Evolutionary conservation across 352 stramenopile species (phyloP).

Genomic region (Phytophthora agathidicida): DNA sequence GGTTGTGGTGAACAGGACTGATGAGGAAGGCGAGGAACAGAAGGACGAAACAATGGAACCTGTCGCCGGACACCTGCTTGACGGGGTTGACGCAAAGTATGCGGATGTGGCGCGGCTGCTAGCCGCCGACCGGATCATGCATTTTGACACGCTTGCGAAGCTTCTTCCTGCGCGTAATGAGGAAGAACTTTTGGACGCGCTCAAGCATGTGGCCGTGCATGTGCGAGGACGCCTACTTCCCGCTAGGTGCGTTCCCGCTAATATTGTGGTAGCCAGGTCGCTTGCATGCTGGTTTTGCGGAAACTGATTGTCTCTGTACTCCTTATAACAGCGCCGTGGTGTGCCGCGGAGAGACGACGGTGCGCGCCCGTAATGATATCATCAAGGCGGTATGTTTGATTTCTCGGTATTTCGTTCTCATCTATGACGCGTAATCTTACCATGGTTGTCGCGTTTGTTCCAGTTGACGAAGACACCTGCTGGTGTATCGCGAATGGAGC

Average conservation of each 20-base stretch:
- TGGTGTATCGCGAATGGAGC: constrained; percentile 51
- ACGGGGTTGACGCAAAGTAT: constrained; percentile 40
- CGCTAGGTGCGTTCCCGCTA: constrained; percentile 37
- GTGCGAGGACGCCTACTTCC: constrained; percentile 50
- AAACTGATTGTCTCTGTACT: background rate
- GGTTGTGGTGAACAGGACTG: constrained; percentile 19
- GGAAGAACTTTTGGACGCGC: constrained; percentile 44
- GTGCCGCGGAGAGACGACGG: constrained; percentile 37
- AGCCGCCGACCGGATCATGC: constrained; percentile 45
- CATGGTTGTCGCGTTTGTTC: background rate
- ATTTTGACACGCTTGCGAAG: constrained; percentile 51
- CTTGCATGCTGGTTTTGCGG: background rate
- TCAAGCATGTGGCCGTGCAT: constrained; percentile 50
- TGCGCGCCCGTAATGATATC: constrained; percentile 51
- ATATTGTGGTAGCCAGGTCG: background rate
- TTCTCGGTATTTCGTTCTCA: background rate
- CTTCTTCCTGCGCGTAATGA: constrained; percentile 46
- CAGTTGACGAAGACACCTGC: constrained; percentile 43
- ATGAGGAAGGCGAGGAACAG: constrained; percentile 41
- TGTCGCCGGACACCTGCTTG: constrained; percentile 23
- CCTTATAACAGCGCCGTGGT: constrained; percentile 31
- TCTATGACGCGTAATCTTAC: constrained; percentile 1
- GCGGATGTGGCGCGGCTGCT: constrained; percentile 26
- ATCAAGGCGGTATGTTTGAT: constrained; percentile 51
- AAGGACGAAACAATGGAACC: constrained; percentile 55